Conservation (phyloP, 208 protist genomes). For the Leishmania gerbilli region DNA sequence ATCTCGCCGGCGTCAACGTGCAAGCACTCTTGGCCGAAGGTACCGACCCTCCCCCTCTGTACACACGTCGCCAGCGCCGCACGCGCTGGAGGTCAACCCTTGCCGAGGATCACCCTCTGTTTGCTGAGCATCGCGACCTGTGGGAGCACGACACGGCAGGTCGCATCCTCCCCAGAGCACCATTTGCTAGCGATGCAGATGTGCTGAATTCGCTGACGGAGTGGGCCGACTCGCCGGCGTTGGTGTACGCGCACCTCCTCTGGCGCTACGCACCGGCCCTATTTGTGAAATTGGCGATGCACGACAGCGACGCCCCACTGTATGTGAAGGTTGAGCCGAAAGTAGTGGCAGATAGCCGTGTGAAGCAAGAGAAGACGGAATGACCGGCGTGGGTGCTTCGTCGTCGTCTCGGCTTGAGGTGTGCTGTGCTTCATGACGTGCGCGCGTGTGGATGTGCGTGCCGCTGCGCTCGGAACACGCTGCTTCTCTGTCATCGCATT, state of each 20-base stretch:
- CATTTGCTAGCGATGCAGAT: constrained; percentile 73
- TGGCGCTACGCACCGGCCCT: constrained; percentile 73
- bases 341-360: background rate
- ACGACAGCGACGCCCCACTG: background rate
- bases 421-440: background rate
- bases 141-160: constrained; percentile 36
- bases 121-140: constrained; percentile 61
- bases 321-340: constrained; percentile 9
- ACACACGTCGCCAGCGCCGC: constrained; percentile 49
- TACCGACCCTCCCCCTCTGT: constrained; percentile 58
- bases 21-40: constrained; percentile 45
- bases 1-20: constrained; percentile 46
- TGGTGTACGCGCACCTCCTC: constrained; percentile 76
- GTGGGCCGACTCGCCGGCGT: constrained; percentile 56
- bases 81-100: constrained; percentile 42
- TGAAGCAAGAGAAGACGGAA: constrained; percentile 6
- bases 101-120: constrained; percentile 55
- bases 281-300: constrained; percentile 35
- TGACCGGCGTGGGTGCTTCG: background rate
- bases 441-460: background rate
- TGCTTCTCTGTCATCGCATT: background rate
- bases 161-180: constrained; percentile 50
- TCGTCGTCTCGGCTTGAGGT: background rate
- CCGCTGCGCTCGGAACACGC: background rate
- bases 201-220: constrained; percentile 70